Conservation (phyloP, 2,329 filamentous ascomycete genomes). For the Aspergillus sp. region DNA sequence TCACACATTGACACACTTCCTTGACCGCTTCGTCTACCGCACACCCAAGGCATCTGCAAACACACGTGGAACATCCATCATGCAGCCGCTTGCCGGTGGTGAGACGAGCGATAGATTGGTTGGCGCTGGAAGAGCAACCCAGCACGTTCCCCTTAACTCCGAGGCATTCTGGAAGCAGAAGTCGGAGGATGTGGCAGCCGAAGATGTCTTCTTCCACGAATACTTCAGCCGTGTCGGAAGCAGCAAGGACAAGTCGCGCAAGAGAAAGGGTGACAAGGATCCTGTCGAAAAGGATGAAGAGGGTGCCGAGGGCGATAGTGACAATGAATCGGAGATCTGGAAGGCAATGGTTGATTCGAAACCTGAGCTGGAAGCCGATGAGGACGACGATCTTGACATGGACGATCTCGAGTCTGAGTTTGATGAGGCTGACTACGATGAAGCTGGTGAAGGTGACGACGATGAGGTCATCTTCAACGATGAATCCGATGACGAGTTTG, state of each 20-base stretch:
- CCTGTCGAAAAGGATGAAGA: constrained; percentile 36
- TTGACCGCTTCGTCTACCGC: constrained; percentile 97
- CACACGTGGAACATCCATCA: constrained; percentile 80
- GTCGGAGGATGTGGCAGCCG: constrained; percentile 76
- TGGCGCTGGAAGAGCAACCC: constrained; percentile 52
- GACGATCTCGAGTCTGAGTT: constrained; percentile 51
- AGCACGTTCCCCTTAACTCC: constrained; percentile 70
- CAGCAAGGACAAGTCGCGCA: constrained; percentile 66
- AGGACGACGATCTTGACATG: constrained; percentile 56
- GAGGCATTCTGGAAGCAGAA: constrained; percentile 90
- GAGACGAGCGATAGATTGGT: constrained; percentile 59
- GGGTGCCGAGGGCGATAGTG: constrained; percentile 47
- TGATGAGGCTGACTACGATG: constrained; percentile 42
- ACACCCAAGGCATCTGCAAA: constrained; percentile 68
- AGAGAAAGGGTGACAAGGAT: constrained; percentile 62
- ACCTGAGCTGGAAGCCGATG: constrained; percentile 26
- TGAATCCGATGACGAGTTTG: constrained; percentile 42
- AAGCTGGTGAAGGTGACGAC: constrained; percentile 39
- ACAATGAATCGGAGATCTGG: constrained; percentile 79
- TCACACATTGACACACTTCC: constrained; percentile 89
- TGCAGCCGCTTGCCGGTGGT: constrained; percentile 79
- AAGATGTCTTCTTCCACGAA: constrained; percentile 97
- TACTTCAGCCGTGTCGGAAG: constrained; percentile 81
- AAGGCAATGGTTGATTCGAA: constrained; percentile 58
- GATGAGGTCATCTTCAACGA: constrained; percentile 45